These are phyloP conservation scores for Toxoplasma gondii DNA, from an alignment of 169 alveolate species.

Conservation along the genomic window DNA sequence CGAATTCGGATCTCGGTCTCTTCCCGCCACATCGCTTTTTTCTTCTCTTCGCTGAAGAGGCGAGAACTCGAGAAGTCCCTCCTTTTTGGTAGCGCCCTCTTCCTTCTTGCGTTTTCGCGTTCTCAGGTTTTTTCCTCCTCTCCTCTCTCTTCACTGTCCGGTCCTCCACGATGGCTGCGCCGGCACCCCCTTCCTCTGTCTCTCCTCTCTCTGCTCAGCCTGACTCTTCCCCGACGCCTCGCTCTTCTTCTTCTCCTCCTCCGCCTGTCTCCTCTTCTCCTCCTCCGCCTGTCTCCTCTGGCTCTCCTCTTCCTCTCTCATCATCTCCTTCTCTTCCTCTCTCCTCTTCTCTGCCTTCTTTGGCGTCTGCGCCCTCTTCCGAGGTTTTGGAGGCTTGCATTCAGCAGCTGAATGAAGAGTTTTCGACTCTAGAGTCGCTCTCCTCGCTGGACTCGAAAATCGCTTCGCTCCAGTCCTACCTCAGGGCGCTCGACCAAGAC, in stretches of 20 bases:
- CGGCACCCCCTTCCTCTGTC: background rate
- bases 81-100: background rate
- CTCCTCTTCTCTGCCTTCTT: background rate
- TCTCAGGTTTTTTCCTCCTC: background rate
- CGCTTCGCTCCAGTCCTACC: background rate
- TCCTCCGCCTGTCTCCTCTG: background rate
- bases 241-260: too few relatives aligned
- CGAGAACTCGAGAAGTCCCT: too few relatives aligned
- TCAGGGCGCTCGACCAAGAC: background rate
- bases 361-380: background rate
- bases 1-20: too few relatives aligned
- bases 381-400: background rate
- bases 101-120: background rate
- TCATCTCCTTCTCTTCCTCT: background rate
- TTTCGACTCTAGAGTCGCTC: background rate
- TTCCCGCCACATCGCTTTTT: too few relatives aligned
- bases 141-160: background rate
- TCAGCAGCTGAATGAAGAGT: constrained; percentile 11
- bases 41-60: too few relatives aligned
- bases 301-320: background rate
- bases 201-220: background rate
- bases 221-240: background rate
- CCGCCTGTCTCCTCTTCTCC: background rate
- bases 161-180: background rate
- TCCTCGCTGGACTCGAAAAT: background rate